phyloP scores from a whole-genome alignment of 805 yeast species.

The Saccharomycopsis capsularis region DNA sequence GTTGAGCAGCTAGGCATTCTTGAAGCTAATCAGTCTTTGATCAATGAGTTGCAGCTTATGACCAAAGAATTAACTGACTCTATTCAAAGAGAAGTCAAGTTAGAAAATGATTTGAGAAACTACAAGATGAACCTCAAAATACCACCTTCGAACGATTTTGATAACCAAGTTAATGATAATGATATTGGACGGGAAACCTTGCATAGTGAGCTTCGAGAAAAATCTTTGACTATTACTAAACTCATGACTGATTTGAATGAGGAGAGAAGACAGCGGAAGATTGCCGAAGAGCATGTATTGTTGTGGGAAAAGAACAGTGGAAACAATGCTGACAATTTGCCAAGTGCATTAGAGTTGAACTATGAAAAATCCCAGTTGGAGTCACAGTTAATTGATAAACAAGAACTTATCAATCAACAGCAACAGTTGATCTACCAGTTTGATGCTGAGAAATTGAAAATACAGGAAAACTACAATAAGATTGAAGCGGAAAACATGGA shows the following conservation, averaged over 20 bases:
- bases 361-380: slow-evolving; percentile 50
- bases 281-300: slow-evolving; percentile 65
- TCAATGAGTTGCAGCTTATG: slow-evolving; percentile 59
- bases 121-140: slow-evolving; percentile 8
- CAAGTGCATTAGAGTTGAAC: slow-evolving; percentile 48
- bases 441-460: slow-evolving; percentile 30
- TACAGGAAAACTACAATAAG: slow-evolving; percentile 36
- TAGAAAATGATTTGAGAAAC: slow-evolving; percentile 41
- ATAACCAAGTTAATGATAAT: slow-evolving; percentile 6
- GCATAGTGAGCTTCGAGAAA: slow-evolving; percentile 32
- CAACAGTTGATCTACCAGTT: slow-evolving; percentile 40
- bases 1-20: slow-evolving; percentile 58
- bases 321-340: slow-evolving; percentile 35
- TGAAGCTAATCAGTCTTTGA: slow-evolving; percentile 49
- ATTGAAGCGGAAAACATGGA: slow-evolving; percentile 36
- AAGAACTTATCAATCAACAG: slow-evolving; percentile 41
- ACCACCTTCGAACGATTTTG: not conserved
- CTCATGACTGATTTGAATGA: slow-evolving; percentile 52
- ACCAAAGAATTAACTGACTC: slow-evolving; percentile 69
- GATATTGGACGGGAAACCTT: no score
- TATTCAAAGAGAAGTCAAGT: slow-evolving; percentile 56
- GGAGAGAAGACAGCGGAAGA: slow-evolving; percentile 58
- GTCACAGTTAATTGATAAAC: slow-evolving; percentile 40
- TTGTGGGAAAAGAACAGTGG: slow-evolving; percentile 36
- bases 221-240: slow-evolving; percentile 40